Evolutionary conservation across 2,329 filamentous ascomycete genomes (phyloP), one percentile per base, ranked within the genome.

Genomic region (Penicillium sp.): DNA sequence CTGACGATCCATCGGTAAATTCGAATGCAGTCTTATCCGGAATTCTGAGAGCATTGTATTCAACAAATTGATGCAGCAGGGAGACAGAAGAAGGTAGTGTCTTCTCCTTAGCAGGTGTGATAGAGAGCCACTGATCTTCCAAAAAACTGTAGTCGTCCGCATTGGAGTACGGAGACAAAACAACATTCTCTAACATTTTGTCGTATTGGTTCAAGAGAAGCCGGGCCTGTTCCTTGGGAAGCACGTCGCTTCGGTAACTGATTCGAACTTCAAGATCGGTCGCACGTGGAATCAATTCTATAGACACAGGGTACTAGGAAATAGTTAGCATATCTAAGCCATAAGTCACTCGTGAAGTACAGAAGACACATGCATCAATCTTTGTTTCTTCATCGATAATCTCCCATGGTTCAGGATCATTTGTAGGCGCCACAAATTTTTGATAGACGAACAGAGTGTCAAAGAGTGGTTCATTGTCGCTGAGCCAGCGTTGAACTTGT

Each of bases 361-460:
- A n/a, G 1, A 2, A 10, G 30, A 16, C 28, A 55, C 67, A 50
- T 60, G 70, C 69, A 53, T 94, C 86, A 2, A 86, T 79, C 1
- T 74, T 78, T 4, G 85, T 83, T 35, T 78, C 70, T 43, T 94
- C 88, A 11, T 79, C 70, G 1, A 79, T 47, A 0, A 86, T 48
- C 5, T 70, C 69, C 84, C 86, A 94, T 0, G 73, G 67, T 3
- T 58, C 29, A 1, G 60, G 40, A 11, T 51, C 36, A 2, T 51
- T 45, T 33, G 23, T 43, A 39, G 23, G 13, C 11, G 39, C 37
- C 36, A 66, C 50, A 42, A 72, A 57, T 49, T 86, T 87, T 57
- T 95, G 90, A 56, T 89, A 91, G 0, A 87, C 84, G 43, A 96
- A 80, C 1, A 96, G 72, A 0, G 88, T 91, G 57, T 96, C 89